Percentiles rank a stretch among this genome's conserved stretches.
These are phyloP conservation scores for Arthrobotrys entomopaga DNA, from an alignment of 2,329 filamentous ascomycete genomes.

Conservation along the genomic window DNA sequence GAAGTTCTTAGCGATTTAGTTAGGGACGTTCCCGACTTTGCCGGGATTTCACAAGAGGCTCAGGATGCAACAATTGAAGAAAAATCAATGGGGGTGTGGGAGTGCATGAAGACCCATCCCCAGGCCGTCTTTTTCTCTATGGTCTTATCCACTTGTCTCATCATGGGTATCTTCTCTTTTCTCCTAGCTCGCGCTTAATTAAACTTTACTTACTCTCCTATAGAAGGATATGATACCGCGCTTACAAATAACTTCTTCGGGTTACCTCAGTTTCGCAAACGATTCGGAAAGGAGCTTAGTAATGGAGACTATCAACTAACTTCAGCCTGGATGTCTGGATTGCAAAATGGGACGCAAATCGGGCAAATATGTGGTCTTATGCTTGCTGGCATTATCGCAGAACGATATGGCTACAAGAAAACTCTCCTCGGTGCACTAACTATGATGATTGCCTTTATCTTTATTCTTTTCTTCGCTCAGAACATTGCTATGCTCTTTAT, in stretches of 20 bases:
- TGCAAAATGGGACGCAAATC: conserved; percentile 65
- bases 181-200: too few relatives aligned
- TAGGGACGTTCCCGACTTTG: not conserved
- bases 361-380: conserved; percentile 52
- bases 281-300: conserved; percentile 67
- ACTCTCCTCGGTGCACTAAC: conserved; percentile 36
- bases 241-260: conserved; percentile 64
- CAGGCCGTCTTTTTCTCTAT: conserved; percentile 33
- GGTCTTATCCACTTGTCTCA: conserved; percentile 21
- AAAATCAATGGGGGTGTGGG: conserved; percentile 15
- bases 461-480: conserved; percentile 59
- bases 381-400: conserved; percentile 37
- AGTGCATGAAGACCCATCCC: conserved; percentile 15
- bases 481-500: conserved; percentile 59
- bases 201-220: conserved; percentile 60
- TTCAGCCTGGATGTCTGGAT: conserved; percentile 71
- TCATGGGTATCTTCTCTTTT: conserved; percentile 18
- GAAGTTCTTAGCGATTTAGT: not conserved
- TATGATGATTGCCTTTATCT: conserved; percentile 57
- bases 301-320: conserved; percentile 68
- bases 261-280: conserved; percentile 69
- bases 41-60: conserved; percentile 2
- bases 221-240: conserved; percentile 62
- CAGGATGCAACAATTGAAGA: conserved; percentile 21
- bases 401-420: conserved; percentile 45